phyloP scores from a whole-genome alignment of 805 yeast species.

The Zygotorulaspora chibaensis region DNA sequence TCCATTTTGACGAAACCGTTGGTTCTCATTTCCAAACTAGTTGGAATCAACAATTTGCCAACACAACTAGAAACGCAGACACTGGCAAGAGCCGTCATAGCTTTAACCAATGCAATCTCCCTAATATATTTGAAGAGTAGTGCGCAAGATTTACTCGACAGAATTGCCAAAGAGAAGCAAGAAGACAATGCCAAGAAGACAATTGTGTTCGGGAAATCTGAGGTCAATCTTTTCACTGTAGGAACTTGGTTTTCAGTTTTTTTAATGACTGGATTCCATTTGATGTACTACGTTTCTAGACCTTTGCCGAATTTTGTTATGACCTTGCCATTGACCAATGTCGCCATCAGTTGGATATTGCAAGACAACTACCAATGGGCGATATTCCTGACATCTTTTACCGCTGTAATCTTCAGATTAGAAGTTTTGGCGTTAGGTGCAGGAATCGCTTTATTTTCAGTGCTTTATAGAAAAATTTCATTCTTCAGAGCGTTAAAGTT shows the following conservation, averaged over 20 bases:
- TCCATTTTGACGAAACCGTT: slow-evolving; percentile 45
- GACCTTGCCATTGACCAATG: slow-evolving; percentile 67
- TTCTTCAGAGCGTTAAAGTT: slow-evolving; percentile 39
- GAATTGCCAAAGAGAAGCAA: slow-evolving; percentile 13
- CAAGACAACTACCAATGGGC: slow-evolving; percentile 46
- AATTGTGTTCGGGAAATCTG: slow-evolving; percentile 10
- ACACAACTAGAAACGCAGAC: slow-evolving; percentile 52
- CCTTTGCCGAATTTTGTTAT: slow-evolving; percentile 81
- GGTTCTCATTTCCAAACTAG: slow-evolving; percentile 10
- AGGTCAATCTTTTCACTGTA: slow-evolving; percentile 24
- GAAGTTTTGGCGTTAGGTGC: slow-evolving; percentile 60
- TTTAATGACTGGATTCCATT: slow-evolving; percentile 68
- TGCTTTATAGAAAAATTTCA: slow-evolving; percentile 45
- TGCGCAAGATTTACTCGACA: slow-evolving; percentile 26
- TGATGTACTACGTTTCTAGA: slow-evolving; percentile 74
- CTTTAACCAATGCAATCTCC: slow-evolving; percentile 53
- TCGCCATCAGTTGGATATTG: slow-evolving; percentile 49
- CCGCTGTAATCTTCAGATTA: slow-evolving; percentile 64
- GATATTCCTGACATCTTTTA: slow-evolving; percentile 52
- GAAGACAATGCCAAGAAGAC: slow-evolving; percentile 16
- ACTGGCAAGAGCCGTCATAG: slow-evolving; percentile 56
- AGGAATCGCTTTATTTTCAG: slow-evolving; percentile 45
- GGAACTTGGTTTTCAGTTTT: slow-evolving; percentile 60
- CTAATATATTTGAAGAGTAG: slow-evolving; percentile 49
- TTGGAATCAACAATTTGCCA: slow-evolving; percentile 7